Evolutionary conservation across 306 rosid genomes (phyloP), one percentile per base, ranked within the genome.

Genomic region (Corylus americana): DNA sequence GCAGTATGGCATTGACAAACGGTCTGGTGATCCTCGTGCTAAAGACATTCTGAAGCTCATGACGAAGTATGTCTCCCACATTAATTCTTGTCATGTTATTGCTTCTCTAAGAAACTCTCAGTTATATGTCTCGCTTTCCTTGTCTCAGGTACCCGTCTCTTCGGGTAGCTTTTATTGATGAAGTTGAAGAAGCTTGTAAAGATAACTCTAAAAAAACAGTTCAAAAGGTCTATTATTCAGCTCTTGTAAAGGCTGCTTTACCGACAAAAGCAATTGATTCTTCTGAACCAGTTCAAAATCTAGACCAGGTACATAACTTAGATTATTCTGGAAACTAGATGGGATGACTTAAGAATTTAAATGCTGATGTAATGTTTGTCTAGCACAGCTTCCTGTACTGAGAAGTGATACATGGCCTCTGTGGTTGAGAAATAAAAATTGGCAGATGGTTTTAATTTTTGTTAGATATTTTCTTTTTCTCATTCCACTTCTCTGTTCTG

Each of bases 111-210:
- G 70, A 42, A 70, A 74, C 47, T 59, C 50, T 69, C 73, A 78
- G 71, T 76, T 75, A 75, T 73, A 70, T 73, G 55, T 63, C 76
- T 67, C 66, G 54, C 71, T 74, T 49, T 77, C 55, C 47, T 66
- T 78, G 61, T 79, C 80, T 77, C 84, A 95, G 98, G 80, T 95
- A 95, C 49, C 98, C 98, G 11, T 87, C 98, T 79, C 98, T 95
- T 79, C 94, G 98, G 42, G 91, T 95, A 73, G 98, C 98, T 81
- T 95, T 91, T 79, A 89, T 95, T 82, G 98, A 95, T 64, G 98
- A 92, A 89, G 94, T 92, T 84, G 98, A 95, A 87, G 96, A 91
- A 82, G 77, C 88, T 61, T 80, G 84, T 75, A 83, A 87, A 84
- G 96, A 79, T 82, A 85, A 89, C 59, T 78, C 91, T 48, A 85